Conservation (phyloP, 495 filamentous ascomycete genomes). For the Penicillium alfredii region DNA sequence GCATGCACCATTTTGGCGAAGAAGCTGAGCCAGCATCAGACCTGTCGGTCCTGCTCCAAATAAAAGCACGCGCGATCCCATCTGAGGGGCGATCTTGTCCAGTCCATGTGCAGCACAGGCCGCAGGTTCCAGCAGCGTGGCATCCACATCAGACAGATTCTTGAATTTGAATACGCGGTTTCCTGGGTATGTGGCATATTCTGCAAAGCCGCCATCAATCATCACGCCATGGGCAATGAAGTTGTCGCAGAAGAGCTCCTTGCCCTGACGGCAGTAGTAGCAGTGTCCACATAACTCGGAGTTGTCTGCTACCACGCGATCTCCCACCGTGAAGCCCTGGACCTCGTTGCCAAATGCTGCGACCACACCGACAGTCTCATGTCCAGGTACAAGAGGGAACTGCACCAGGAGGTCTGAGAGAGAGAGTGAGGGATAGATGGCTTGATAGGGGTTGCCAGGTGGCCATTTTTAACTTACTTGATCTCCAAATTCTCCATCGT, state of each 20-base stretch:
- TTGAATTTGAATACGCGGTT: conserved; percentile 52
- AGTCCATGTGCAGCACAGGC: conserved; percentile 57
- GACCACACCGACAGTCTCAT: conserved; percentile 4
- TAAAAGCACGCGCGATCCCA: conserved; percentile 26
- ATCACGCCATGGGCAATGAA: conserved; percentile 50
- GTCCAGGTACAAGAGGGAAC: conserved; percentile 45
- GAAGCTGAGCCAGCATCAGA: conserved; percentile 45
- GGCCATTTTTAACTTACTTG: conserved; percentile 34
- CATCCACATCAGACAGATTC: conserved; percentile 52
- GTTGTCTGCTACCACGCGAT: conserved; percentile 39
- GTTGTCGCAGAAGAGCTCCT: conserved; percentile 55
- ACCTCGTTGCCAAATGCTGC: conserved; percentile 26
- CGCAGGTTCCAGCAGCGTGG: conserved; percentile 55
- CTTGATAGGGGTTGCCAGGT: no score
- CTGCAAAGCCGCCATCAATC: conserved; percentile 54
- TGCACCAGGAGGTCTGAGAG: conserved; percentile 19
- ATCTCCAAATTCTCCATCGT: conserved; percentile 48
- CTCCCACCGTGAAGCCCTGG: conserved; percentile 48
- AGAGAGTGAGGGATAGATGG: neutral
- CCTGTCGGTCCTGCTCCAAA: conserved; percentile 56
- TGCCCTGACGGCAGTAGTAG: conserved; percentile 55
- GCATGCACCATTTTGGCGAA: conserved; percentile 48
- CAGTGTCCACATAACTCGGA: conserved; percentile 31
- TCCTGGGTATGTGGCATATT: conserved; percentile 47
- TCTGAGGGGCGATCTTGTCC: conserved; percentile 52